These are phyloP conservation scores for Ramaria sp. DNA, from an alignment of 768 basidiomycete genomes.

Conservation along the genomic window DNA sequence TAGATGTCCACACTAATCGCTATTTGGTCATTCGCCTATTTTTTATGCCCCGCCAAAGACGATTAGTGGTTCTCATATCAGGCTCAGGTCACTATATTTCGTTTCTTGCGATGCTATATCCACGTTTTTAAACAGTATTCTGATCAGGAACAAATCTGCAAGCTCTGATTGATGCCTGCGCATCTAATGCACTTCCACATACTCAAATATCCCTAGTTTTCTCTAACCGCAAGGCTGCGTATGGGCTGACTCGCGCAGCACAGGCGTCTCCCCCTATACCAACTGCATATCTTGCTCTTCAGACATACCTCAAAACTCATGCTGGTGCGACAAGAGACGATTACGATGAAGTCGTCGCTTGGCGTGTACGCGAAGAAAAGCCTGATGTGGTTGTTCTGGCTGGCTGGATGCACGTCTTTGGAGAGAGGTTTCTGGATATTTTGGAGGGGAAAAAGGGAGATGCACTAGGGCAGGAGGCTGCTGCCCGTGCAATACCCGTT, in stretches of 20 bases:
- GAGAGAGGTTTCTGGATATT: slow-evolving; percentile 66
- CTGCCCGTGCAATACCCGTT: slow-evolving; percentile 46
- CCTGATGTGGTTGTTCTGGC: slow-evolving; percentile 93
- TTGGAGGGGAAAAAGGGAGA: slow-evolving; percentile 36
- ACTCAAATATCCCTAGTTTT: slow-evolving; percentile 70
- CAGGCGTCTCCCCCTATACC: slow-evolving; percentile 66
- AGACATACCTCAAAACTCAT: slow-evolving; percentile 68
- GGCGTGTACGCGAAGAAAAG: slow-evolving; percentile 43
- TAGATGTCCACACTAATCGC: no score
- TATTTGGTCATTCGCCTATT: no score
- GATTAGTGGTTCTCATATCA: slow-evolving; percentile 52
- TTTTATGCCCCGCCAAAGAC: slow-evolving; percentile 11
- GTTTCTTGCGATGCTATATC: not conserved
- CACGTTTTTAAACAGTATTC: not conserved
- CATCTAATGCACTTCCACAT: slow-evolving; percentile 62
- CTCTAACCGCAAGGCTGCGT: slow-evolving; percentile 87
- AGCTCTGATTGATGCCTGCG: slow-evolving; percentile 83
- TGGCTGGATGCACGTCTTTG: slow-evolving; percentile 97
- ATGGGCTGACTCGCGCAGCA: slow-evolving; percentile 75
- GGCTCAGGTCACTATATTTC: slow-evolving; percentile 38
- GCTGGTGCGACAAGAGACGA: slow-evolving; percentile 57
- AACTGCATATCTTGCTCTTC: slow-evolving; percentile 73
- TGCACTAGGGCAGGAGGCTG: slow-evolving; percentile 12
- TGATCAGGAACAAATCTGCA: slow-evolving; percentile 84
- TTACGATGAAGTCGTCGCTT: slow-evolving; percentile 77